A percentile compares a stretch with the other conserved stretches of the same genome.
These are phyloP conservation scores for Pseudogymnoascus sp. DNA, from an alignment of 2,329 filamentous ascomycete genomes.

Conservation along the genomic window DNA sequence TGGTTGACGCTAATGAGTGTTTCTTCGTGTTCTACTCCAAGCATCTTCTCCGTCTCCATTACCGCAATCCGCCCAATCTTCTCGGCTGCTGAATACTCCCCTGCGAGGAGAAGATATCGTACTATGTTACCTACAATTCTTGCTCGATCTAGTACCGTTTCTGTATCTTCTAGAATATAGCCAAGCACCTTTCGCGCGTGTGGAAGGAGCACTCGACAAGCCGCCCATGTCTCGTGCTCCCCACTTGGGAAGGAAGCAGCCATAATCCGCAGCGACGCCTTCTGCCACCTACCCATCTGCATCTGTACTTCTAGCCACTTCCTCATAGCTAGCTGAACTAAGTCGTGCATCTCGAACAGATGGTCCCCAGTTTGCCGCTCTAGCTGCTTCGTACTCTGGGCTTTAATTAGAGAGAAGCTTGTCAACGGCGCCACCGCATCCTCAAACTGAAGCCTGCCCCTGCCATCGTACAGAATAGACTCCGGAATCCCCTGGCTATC, in stretches of 20 bases:
- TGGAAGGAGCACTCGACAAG: neutral
- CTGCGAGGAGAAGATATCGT: neutral
- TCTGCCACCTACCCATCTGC: conserved; percentile 14
- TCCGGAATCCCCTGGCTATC: conserved; percentile 21
- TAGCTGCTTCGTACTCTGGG: conserved; percentile 12
- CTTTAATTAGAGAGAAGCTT: conserved; percentile 32
- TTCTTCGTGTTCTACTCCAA: neutral
- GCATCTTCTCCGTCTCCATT: neutral
- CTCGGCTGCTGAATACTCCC: neutral
- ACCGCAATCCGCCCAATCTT: neutral
- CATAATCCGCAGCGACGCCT: conserved; percentile 16
- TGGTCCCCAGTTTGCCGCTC: conserved; percentile 10
- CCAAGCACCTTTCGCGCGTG: neutral
- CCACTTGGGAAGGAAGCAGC: conserved; percentile 17
- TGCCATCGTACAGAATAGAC: conserved; percentile 11
- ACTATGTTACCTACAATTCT: neutral
- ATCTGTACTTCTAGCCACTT: conserved; percentile 19
- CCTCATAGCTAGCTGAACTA: conserved; percentile 19
- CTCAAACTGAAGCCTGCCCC: conserved; percentile 21
- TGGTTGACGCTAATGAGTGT: neutral
- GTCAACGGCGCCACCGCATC: conserved; percentile 30
- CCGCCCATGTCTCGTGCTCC: neutral
- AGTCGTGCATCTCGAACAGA: conserved; percentile 17
- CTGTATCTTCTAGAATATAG: neutral
- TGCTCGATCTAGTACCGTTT: conserved; percentile 1